A percentile compares a stretch with the other conserved stretches of the same genome.
Evolutionary conservation across 495 filamentous ascomycete species (phyloP).

Genomic region (Neurospora sp.): DNA sequence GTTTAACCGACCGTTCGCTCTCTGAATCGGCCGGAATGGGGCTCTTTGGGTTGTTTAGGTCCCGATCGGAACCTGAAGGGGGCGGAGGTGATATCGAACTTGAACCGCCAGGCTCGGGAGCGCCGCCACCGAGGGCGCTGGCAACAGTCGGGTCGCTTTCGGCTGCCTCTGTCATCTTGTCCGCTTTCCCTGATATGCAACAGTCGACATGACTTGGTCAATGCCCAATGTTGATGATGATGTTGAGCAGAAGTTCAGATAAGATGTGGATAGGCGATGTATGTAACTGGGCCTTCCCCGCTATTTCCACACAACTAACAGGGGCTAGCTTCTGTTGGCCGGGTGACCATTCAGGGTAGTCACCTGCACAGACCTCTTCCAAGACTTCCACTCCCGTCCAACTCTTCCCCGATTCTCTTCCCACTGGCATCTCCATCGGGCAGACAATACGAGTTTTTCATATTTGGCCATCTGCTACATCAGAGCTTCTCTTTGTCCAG

Average conservation of each 20-base stretch:
- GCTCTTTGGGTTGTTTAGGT: neutral
- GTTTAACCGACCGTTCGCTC: constrained; percentile 4
- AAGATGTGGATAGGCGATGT: neutral
- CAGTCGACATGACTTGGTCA: neutral
- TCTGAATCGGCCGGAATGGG: constrained; percentile 3
- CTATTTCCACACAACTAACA: neutral
- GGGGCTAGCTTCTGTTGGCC: neutral
- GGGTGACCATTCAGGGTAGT: neutral
- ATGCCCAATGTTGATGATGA: neutral
- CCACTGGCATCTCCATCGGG: neutral
- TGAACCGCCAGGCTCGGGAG: neutral
- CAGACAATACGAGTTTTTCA: neutral
- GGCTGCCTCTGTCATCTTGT: constrained; percentile 1
- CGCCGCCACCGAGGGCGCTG: neutral
- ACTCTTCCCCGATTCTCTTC: neutral
- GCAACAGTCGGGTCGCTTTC: neutral
- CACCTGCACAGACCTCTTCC: neutral
- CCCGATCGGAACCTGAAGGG: neutral
- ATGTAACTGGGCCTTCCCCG: neutral
- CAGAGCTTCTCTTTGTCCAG: neutral
- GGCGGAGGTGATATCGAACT: neutral
- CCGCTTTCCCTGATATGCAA: neutral
- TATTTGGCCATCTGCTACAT: neutral
- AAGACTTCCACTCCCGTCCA: neutral
- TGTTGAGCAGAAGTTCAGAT: neutral